Percentiles rank a stretch among this genome's conserved stretches.
Evolutionary conservation across 1,284 basidiomycete genomes (phyloP).

Genomic region (Kalmanozyma brasiliensis): DNA sequence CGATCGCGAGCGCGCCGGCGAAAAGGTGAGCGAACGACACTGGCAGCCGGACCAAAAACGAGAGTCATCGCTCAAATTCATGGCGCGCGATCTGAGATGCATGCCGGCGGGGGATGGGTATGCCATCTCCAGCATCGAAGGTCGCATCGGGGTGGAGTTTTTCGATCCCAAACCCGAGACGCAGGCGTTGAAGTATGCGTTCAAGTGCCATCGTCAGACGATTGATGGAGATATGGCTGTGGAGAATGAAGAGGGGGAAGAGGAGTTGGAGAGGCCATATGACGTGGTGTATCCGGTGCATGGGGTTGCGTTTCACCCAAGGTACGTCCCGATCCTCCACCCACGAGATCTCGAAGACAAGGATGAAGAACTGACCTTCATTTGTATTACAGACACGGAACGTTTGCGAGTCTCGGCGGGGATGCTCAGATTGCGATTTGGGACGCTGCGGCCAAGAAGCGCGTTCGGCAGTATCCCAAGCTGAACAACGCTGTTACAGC

Average conservation of each 20-base stretch:
- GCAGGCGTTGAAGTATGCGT: slow-evolving; percentile 92
- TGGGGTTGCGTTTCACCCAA: slow-evolving; percentile 89
- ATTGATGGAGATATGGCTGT: slow-evolving; percentile 69
- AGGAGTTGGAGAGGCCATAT: slow-evolving; percentile 73
- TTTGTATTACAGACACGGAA: slow-evolving; percentile 83
- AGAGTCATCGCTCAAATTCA: slow-evolving; percentile 93
- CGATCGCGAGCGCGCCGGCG: slow-evolving; percentile 17
- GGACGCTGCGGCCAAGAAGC: slow-evolving; percentile 97
- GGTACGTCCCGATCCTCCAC: slow-evolving; percentile 22
- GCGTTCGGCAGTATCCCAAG: slow-evolving; percentile 81
- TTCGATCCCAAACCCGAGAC: slow-evolving; percentile 82
- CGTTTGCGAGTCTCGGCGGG: slow-evolving; percentile 92
- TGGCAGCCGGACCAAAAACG: slow-evolving; percentile 73
- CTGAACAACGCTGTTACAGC: slow-evolving; percentile 50
- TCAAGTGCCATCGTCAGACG: slow-evolving; percentile 93
- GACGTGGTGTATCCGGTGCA: slow-evolving; percentile 99
- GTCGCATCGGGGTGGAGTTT: slow-evolving; percentile 95
- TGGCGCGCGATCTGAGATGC: slow-evolving; percentile 88
- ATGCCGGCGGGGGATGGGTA: slow-evolving; percentile 94
- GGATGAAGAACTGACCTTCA: no score
- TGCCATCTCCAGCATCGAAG: slow-evolving; percentile 92
- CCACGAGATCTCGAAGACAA: no score
- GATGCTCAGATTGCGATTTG: slow-evolving; percentile 91
- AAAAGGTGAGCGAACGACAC: slow-evolving; percentile 26
- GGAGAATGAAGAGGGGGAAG: slow-evolving; percentile 64